Conservation (phyloP, 164 flowering plant species). For the Piper longum region DNA sequence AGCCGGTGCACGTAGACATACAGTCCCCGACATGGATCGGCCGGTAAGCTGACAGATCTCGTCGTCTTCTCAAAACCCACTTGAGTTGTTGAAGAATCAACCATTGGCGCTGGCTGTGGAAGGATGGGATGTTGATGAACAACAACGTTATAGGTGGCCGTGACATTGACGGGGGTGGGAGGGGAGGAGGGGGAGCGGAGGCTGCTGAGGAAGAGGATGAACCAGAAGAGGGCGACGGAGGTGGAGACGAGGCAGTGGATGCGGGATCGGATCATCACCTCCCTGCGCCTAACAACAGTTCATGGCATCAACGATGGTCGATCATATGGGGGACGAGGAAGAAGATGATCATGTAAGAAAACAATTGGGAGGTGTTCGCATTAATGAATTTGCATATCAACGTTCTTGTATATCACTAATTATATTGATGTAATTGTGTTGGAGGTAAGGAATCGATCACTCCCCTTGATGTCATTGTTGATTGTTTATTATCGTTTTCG, state of each 20-base stretch:
- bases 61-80: too few species aligned
- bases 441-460: too few species aligned
- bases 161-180: not conserved
- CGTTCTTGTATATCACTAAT: too few species aligned
- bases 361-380: too few species aligned
- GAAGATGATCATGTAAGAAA: not conserved
- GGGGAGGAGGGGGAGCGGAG: not conserved
- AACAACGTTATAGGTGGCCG: not conserved
- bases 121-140: not conserved
- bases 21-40: constrained; percentile 31
- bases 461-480: too few species aligned
- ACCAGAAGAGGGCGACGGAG: not conserved
- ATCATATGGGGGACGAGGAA: not conserved
- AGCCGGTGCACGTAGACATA: constrained; percentile 46
- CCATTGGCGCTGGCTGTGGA: not conserved
- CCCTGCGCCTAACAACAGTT: not conserved
- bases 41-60: too few species aligned
- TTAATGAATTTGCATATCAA: too few species aligned
- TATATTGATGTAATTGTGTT: too few species aligned
- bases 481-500: too few species aligned
- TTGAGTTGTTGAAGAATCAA: not conserved
- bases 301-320: not conserved
- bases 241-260: not conserved
- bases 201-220: not conserved
- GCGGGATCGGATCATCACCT: not conserved